phyloP scores from a whole-genome alignment of 2,329 filamentous ascomycete species.

The Diaporthe destruens region DNA sequence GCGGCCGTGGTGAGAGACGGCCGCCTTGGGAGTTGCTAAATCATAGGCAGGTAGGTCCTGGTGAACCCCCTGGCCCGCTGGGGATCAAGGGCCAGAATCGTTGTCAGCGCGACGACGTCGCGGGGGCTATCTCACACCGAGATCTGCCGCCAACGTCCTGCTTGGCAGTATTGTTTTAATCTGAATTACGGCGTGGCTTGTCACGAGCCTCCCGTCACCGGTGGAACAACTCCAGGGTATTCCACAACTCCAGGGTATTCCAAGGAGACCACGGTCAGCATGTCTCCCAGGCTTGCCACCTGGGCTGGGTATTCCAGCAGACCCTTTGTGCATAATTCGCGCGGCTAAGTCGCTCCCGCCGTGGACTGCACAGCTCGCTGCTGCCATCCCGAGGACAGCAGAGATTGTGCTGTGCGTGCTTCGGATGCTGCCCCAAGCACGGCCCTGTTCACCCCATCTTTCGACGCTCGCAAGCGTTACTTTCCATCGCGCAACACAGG shows the following conservation, averaged over 20 bases:
- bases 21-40: not conserved
- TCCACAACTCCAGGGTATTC: too few relatives aligned
- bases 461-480: constrained; percentile 16
- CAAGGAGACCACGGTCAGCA: not conserved
- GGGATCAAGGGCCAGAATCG: not conserved
- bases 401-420: too few relatives aligned
- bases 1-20: constrained; percentile 9
- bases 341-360: not conserved
- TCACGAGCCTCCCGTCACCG: not conserved
- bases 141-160: constrained; percentile 17
- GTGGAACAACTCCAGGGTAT: constrained; percentile 16
- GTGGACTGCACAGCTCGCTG: constrained; percentile 6
- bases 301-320: not conserved
- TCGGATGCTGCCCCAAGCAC: constrained; percentile 10
- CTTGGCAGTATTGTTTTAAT: constrained; percentile 1
- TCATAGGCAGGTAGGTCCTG: too few relatives aligned
- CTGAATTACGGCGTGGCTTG: constrained; percentile 27
- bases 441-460: constrained; percentile 24
- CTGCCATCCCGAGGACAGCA: not conserved
- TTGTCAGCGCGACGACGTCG: not conserved
- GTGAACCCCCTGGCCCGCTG: too few relatives aligned
- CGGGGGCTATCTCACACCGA: constrained; percentile 2
- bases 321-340: constrained; percentile 12
- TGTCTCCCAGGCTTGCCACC: not conserved
- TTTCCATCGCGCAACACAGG: constrained; percentile 12